Evolutionary conservation across 225 moss, liverwort and hornwort genomes (phyloP), one percentile per base, ranked within the genome.

Genomic region (Takakia lepidozioides): DNA sequence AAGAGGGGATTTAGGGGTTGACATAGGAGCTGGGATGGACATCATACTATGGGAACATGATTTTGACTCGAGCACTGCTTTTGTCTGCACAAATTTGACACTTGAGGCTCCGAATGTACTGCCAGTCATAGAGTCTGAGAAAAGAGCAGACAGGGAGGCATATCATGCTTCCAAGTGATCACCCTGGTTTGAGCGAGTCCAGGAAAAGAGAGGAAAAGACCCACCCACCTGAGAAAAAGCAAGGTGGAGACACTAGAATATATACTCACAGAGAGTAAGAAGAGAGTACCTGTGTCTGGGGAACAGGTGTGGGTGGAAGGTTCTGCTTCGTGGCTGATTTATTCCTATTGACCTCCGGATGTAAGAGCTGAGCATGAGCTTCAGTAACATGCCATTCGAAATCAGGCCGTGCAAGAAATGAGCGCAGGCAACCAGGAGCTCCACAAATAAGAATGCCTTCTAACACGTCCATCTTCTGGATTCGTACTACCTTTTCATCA

Each of bases 401-500:
- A 16, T 91, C 98, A 30, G 76, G 45, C 48, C 81, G 82, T 26
- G 80, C 77, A 58, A 98, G 98, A 56, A 91, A 98, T 10, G 91
- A 98, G 54, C 83, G 85, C 22, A 98, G 69, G 58, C 98, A 98
- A 50, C 82, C 84, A 43, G 85, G 84, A 49, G 87, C 95, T 46
- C 98, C 98, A 69, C 98, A 98, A 27, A 98, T 76, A 28, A 71
- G 91, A 53, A 98, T 87, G 17, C 98, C 98, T 52, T 91, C 91
- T 49, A 98, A 56, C 8, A 81, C 80, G 54, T 98, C 98, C 85
- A 98, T 75, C 72, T 76, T 98, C 63, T 98, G 91, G 54, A 98
- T 87, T 36, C 83, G 72, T 19, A 71, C 64, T 26, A 98, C 63
- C 64, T 71, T 73, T 57, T 83, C 91, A 29, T 87, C 87, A 28